Conservation (phyloP, 805 yeast species). For the Teunomyces pallodes region DNA sequence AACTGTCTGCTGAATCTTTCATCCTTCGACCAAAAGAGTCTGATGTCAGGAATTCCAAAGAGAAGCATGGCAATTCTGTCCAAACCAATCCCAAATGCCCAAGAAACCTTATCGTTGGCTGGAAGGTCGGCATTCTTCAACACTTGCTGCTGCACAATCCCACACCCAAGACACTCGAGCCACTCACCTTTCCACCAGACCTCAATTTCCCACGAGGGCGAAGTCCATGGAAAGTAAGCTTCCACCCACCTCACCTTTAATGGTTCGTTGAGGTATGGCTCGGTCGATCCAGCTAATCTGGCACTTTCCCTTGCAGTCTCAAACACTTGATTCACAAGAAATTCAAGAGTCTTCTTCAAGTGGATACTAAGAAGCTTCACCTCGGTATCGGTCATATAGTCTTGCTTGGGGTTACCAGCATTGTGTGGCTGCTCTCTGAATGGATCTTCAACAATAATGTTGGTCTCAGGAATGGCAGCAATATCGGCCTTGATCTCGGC, state of each 20-base stretch:
- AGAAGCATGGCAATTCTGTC: slow-evolving; percentile 95
- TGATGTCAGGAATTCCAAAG: slow-evolving; percentile 92
- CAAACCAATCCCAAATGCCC: slow-evolving; percentile 97
- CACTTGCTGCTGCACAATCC: slow-evolving; percentile 79
- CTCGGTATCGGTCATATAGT: slow-evolving; percentile 66
- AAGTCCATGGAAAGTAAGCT: slow-evolving; percentile 96
- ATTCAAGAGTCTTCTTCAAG: slow-evolving; percentile 81
- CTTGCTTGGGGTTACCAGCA: slow-evolving; percentile 75
- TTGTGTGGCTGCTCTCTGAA: slow-evolving; percentile 45
- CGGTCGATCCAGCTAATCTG: slow-evolving; percentile 53
- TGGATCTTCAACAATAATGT: slow-evolving; percentile 77
- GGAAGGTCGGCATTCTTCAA: slow-evolving; percentile 64
- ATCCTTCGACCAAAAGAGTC: slow-evolving; percentile 88
- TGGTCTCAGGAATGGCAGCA: slow-evolving; percentile 60
- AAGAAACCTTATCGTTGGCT: slow-evolving; percentile 62
- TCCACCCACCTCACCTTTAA: slow-evolving; percentile 91
- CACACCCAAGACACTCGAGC: slow-evolving; percentile 97
- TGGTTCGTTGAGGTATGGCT: slow-evolving; percentile 65
- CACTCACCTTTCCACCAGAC: slow-evolving; percentile 99
- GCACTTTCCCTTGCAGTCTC: slow-evolving; percentile 66
- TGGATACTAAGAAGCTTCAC: slow-evolving; percentile 70
- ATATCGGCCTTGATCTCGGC: slow-evolving; percentile 48
- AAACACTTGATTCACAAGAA: slow-evolving; percentile 79
- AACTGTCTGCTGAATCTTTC: slow-evolving; percentile 77
- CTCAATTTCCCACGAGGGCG: slow-evolving; percentile 97